A percentile compares a stretch with the other conserved stretches of the same genome.
Evolutionary conservation across 2,329 filamentous ascomycete species (phyloP).

Genomic region (Phyllosticta ampelicida): DNA sequence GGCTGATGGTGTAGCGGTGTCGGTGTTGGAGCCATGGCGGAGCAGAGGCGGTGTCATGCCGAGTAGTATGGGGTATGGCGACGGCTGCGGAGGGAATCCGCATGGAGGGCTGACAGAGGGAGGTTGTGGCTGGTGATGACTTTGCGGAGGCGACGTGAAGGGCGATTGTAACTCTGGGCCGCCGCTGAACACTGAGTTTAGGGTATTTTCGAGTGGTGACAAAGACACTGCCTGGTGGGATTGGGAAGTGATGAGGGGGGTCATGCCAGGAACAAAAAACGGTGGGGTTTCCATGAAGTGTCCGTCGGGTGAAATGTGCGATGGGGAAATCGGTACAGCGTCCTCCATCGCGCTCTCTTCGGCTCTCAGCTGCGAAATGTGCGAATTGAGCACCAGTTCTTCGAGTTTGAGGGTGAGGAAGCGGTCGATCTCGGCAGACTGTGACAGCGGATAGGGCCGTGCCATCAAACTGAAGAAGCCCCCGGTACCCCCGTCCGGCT

Average conservation of each 20-base stretch:
- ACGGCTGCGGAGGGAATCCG: background rate
- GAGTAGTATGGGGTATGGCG: background rate
- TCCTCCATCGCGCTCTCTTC: background rate
- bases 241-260: background rate
- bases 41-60: background rate
- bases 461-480: slow-evolving; percentile 8
- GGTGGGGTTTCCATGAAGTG: background rate
- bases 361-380: background rate
- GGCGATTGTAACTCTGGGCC: background rate
- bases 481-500: background rate
- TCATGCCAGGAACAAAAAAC: background rate
- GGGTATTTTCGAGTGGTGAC: background rate
- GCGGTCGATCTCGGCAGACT: slow-evolving; percentile 2
- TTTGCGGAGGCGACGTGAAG: background rate
- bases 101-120: background rate
- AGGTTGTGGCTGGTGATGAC: background rate
- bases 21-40: background rate
- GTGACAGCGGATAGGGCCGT: slow-evolving; percentile 2
- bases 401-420: slow-evolving; percentile 6
- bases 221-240: background rate
- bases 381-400: background rate
- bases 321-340: background rate
- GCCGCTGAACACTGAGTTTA: background rate
- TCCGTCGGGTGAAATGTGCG: background rate
- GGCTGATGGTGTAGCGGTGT: background rate